Base-by-base conservation (phyloP, 371 early-diverging fungal genomes). In the Syncephalastrum monosporum region DNA sequence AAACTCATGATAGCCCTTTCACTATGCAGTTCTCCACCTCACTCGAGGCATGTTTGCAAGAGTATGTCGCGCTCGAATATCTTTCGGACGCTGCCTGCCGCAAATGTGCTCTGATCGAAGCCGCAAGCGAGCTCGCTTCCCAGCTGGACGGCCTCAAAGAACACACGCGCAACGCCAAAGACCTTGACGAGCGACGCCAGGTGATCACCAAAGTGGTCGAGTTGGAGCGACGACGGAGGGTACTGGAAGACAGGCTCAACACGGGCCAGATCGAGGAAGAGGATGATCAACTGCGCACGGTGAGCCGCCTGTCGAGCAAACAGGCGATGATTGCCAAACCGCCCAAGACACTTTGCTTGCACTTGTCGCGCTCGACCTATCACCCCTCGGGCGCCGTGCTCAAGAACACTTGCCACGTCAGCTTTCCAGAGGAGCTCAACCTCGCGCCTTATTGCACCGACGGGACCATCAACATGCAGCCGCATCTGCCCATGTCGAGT, bases 1-100 rank as follows among this genome's bases (percentile, higher is more conserved):
- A 33, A 47, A n/a, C 29, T 23, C 19, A 25, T 14, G 21, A 29
- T 44, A 29, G 23, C n/a, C 5, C 8, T 33, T 33, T 43, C n/a
- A 23, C 15, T 10, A 7, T 19, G 3, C 53, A 81, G 79, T 65
- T 62, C 43, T 64, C 79, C 0, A 81, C 83, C 17, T 79, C 85
- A 7, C 55, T 91, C 23, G 87, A 86, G 47, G 77, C 82, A 42
- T 85, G 87, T 19, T 71, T 92, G 25, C 63, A 69, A 43, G 72
- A 82, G 43, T 89, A 85, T 60, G 80, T 82, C 19, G 71, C 72
- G 0, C 77, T 91, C 42, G 92, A 91, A 64, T 81, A 84, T 42
- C 68, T 92, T 0, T 70, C 81, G n/a, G 92, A 89, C 52, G 90
- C 82, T 16, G 74, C 73, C 38, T 92, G 92, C 63, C 77, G 89